A percentile compares a stretch with the other conserved stretches of the same genome.
These are phyloP conservation scores for Elongisporangium undulatum DNA, from an alignment of 352 stramenopile genomes.

Conservation along the genomic window DNA sequence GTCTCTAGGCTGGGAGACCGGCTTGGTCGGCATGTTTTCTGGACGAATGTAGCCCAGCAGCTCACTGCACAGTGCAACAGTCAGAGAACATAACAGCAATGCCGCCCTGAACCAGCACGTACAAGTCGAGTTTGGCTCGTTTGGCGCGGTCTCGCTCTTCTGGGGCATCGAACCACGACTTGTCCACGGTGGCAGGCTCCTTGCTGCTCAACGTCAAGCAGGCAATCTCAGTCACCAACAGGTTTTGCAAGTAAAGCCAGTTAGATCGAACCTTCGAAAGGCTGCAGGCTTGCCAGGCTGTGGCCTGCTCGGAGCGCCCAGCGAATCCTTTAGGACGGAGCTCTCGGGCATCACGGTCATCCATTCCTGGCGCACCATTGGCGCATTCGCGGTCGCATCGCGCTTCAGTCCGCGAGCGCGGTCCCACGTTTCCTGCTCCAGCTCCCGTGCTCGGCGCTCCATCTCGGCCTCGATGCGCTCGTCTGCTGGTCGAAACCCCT, in stretches of 20 bases:
- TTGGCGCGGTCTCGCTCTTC: slow-evolving; percentile 76
- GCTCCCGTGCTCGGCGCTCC: slow-evolving; percentile 37
- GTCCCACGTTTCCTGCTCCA: slow-evolving; percentile 71
- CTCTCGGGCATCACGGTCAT: slow-evolving; percentile 84
- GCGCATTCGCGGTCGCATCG: slow-evolving; percentile 3
- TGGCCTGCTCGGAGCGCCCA: slow-evolving; percentile 45
- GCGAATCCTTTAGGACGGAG: slow-evolving; percentile 66
- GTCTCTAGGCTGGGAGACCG: slow-evolving; percentile 11
- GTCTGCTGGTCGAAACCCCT: slow-evolving; percentile 67
- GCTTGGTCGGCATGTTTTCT: slow-evolving; percentile 46
- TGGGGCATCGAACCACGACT: slow-evolving; percentile 79
- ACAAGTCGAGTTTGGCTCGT: slow-evolving; percentile 82
- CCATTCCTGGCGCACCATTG: slow-evolving; percentile 60
- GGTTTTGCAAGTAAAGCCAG: not conserved
- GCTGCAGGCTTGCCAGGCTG: slow-evolving; percentile 46
- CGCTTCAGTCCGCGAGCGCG: slow-evolving; percentile 18
- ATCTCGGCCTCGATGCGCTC: slow-evolving; percentile 73
- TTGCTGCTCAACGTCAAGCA: slow-evolving; percentile 30
- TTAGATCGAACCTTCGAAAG: slow-evolving; percentile 39
- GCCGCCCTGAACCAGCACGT: slow-evolving; percentile 3
- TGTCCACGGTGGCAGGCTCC: slow-evolving; percentile 67
- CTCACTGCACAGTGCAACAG: slow-evolving; percentile 31
- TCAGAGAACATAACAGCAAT: not conserved
- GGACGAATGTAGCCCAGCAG: slow-evolving; percentile 76
- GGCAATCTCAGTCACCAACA: not conserved